Conservation (phyloP, 192 early-diverging fungal species). For the Dissophora globulifera region DNA sequence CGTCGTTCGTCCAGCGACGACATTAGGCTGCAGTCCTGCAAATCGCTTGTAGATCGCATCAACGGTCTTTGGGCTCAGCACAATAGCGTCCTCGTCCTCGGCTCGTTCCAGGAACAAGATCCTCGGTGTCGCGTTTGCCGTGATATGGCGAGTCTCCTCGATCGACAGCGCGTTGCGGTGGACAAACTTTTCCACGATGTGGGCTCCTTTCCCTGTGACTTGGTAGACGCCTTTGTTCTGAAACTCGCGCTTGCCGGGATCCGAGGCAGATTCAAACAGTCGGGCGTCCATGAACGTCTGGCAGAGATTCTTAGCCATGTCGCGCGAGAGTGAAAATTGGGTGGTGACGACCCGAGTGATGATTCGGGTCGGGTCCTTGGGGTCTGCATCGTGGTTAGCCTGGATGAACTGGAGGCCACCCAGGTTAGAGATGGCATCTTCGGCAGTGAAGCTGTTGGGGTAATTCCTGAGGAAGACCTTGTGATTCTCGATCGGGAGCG, state of each 20-base stretch:
- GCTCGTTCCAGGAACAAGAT: slow-evolving; percentile 56
- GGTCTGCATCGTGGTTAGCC: slow-evolving; percentile 58
- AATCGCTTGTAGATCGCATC: slow-evolving; percentile 55
- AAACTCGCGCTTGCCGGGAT: slow-evolving; percentile 57
- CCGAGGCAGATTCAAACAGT: slow-evolving; percentile 56
- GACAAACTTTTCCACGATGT: slow-evolving; percentile 61
- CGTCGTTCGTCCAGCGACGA: slow-evolving; percentile 11
- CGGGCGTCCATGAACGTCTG: slow-evolving; percentile 65
- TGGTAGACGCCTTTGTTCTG: slow-evolving; percentile 61
- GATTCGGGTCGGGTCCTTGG: slow-evolving; percentile 57
- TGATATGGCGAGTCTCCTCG: slow-evolving; percentile 56
- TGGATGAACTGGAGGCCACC: slow-evolving; percentile 65
- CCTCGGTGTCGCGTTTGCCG: slow-evolving; percentile 42
- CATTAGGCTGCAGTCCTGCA: slow-evolving; percentile 54
- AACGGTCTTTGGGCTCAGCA: slow-evolving; percentile 51
- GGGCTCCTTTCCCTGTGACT: slow-evolving; percentile 63
- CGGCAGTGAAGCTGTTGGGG: slow-evolving; percentile 63
- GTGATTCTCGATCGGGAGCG: slow-evolving; percentile 61
- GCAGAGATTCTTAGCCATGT: slow-evolving; percentile 67
- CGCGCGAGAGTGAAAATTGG: slow-evolving; percentile 65
- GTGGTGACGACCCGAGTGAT: slow-evolving; percentile 66
- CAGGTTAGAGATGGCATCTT: slow-evolving; percentile 65
- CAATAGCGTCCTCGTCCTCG: slow-evolving; percentile 62
- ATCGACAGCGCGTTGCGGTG: slow-evolving; percentile 48
- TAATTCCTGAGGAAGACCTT: slow-evolving; percentile 64